Percentiles rank a stretch among this genome's conserved stretches.
Conservation (phyloP, 148 eudicot genomes). For the Fagopyrum tataricum region DNA sequence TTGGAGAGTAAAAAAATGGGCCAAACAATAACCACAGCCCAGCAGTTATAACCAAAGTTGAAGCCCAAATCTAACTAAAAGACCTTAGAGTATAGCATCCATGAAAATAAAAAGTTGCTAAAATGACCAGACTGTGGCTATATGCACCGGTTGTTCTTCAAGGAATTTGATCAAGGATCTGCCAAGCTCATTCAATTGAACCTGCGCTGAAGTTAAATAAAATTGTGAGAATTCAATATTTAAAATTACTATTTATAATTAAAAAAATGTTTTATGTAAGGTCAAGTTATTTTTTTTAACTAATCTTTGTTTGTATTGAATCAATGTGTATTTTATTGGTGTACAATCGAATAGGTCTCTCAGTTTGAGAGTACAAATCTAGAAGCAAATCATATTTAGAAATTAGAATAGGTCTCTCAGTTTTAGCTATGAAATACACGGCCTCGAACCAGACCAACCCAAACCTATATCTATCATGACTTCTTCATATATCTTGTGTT, state of each 20-base stretch:
- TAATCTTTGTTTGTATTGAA: too few species aligned
- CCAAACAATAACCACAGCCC: too few species aligned
- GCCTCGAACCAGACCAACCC: not conserved
- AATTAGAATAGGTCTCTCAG: too few species aligned
- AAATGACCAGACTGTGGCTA: conserved; percentile 80
- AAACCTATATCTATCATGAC: not conserved
- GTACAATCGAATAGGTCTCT: too few species aligned
- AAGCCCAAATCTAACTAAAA: not conserved
- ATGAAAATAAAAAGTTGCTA: not conserved
- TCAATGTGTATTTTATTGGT: too few species aligned
- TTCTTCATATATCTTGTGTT: not conserved
- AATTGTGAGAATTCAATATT: too few species aligned
- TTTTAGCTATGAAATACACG: not conserved
- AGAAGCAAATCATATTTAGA: too few species aligned
- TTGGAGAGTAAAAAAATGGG: too few species aligned
- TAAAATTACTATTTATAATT: too few species aligned
- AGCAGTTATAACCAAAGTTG: too few species aligned
- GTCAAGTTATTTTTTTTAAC: too few species aligned
- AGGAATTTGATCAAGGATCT: conserved; percentile 85
- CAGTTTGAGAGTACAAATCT: too few species aligned
- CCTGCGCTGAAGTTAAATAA: conserved; percentile 39
- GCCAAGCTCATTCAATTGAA: conserved; percentile 73
- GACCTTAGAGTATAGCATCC: not conserved
- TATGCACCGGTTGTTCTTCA: conserved; percentile 94
- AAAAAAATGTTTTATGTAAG: not conserved